Evolutionary conservation across 306 rosid genomes (phyloP), one percentile per base, ranked within the genome.

Genomic region (Notholithocarpus densiflorus): DNA sequence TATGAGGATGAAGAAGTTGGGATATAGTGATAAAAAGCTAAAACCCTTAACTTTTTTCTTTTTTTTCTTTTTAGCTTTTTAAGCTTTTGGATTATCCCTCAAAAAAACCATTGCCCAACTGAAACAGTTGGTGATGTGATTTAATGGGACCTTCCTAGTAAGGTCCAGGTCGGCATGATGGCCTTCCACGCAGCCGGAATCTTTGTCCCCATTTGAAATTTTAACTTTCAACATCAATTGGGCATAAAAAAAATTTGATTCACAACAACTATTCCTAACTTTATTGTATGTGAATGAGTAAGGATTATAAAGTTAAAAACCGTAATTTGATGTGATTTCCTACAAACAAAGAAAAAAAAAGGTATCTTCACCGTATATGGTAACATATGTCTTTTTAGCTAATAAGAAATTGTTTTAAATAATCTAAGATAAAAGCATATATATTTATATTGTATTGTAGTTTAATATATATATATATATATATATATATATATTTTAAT

Each of bases 111-210:
- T 79, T 81, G 45, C 76, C 56, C 81, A 89, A 91, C 88, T 31
- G 93, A 89, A 90, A 86, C 87, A 83, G 91, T 89, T 89, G 80
- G 80, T 78, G 89, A 90, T 83, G 82, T 87, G 95, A 93, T 77
- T 64, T 70, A 77, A 61, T 73, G 92, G 91, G 91, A 15, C 88
- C 86, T 86, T 91, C 97, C 90, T 56, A 86, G 76, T 82, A 87
- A 82, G 87, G 83, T 87, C 97, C 91, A 85, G 80, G 82, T 91
- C 75, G 87, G 87, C 75, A 81, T 87, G 77, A 80, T 90, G 93
- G 86, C 75, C 27, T 82, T 89, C 92, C 92, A 88, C 87, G 86
- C 83, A 74, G 81, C 59, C 82, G 40, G 56, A 73, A 71, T 86
- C 84, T 32, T 68, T 90, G 75, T 78, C 80, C 1, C 9, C 71